Base-by-base conservation (phyloP, 352 stramenopile species). In the Phytophthora rubi region DNA sequence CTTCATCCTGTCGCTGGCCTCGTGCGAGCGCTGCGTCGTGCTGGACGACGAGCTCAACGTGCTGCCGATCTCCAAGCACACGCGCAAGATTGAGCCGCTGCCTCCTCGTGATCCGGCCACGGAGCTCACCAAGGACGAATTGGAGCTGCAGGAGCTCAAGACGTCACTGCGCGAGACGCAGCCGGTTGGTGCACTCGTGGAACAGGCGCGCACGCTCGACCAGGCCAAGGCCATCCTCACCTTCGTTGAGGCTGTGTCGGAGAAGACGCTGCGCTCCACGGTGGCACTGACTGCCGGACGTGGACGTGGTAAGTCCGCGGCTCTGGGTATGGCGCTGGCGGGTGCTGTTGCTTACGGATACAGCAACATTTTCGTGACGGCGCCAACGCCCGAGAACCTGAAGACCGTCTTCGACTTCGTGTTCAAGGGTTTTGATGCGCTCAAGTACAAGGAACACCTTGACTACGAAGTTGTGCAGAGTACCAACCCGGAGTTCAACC, bases 11-110 rank as follows among this genome's bases (percentile, higher is more conserved):
- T 99, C 94, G 42, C 84, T 99, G 39, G 90, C 86, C 1, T 94
- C 96, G 32, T 99, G 95, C 80, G 81, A 88, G 42, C 97, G 94
- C 78, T 99, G 97, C 80, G 86, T 99, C 45, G 97, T 99, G 37
- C 94, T 99, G 58, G 98, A 99, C 68, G 98, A 99, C 73, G 98
- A 99, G 80, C 88, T 99, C 62, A 99, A 99, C 82, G 97, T 99
- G 58, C 86, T 99, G 55, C 98, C 98, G 0, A 88, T 99, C 45
- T 98, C 90, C 68, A 95, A 96, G 70, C 86, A 97, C 74, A 91
- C 98, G 64, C 85, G 85, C 54, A 93, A 96, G 66, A 93, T 98
- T 71, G 85, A 97, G 69, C 79, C 89, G 51, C 76, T 97, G 51
- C 83, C 87, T 10, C 85, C 86, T 4, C 75, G 78, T 16, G 80